Percentiles rank a stretch among this genome's conserved stretches.
Evolutionary conservation across 345 rosid genomes (phyloP).

Genomic region (Syzygium oleosum): DNA sequence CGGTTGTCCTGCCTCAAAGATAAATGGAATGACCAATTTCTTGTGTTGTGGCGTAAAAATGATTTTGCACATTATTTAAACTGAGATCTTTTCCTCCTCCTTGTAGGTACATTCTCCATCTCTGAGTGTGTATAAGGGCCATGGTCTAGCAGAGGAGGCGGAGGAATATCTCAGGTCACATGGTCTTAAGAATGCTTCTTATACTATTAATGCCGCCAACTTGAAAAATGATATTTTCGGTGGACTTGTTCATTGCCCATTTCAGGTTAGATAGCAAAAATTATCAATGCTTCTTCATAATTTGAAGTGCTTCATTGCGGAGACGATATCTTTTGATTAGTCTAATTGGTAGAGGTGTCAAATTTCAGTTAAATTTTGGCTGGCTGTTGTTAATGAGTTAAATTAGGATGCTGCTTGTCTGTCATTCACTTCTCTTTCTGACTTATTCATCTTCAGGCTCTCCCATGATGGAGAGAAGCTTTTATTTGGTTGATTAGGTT

Average conservation of each 20-base stretch:
- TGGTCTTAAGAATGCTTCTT: conserved; percentile 72
- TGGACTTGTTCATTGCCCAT: conserved; percentile 9
- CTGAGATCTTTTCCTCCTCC: background rate
- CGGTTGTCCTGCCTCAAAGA: background rate
- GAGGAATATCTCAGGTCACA: conserved; percentile 54
- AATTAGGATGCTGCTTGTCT: background rate
- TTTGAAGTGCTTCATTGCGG: background rate
- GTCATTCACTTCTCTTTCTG: background rate
- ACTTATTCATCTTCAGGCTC: background rate
- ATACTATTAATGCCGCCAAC: conserved; percentile 61
- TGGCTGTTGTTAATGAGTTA: background rate
- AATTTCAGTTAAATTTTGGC: background rate
- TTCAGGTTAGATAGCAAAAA: conserved; percentile 5
- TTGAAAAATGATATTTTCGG: conserved; percentile 28
- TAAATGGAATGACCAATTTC: background rate
- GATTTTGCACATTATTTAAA: background rate
- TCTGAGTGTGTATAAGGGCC: conserved; percentile 72
- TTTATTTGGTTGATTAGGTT: background rate
- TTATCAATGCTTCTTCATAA: background rate
- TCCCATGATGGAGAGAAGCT: background rate
- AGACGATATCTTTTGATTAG: background rate
- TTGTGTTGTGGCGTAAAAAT: background rate
- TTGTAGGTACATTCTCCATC: conserved; percentile 69
- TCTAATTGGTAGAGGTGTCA: background rate
- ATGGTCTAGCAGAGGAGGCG: conserved; percentile 42